A percentile compares a stretch with the other conserved stretches of the same genome.
phyloP scores from a whole-genome alignment of 2,329 filamentous ascomycete genomes.

The Claviceps digitariae region DNA sequence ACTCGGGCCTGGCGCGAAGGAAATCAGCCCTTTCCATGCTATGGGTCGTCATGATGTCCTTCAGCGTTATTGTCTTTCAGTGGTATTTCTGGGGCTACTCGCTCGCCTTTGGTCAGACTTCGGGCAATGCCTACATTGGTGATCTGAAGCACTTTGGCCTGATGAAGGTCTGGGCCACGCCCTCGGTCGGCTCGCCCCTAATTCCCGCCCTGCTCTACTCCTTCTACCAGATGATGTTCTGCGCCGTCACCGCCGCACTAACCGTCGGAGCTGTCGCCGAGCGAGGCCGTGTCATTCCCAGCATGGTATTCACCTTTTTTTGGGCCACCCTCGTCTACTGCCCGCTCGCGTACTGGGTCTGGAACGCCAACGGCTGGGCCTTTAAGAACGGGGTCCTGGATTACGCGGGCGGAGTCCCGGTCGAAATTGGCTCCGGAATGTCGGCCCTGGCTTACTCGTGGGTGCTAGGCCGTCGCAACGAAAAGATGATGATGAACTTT shows the following conservation, averaged over 20 bases:
- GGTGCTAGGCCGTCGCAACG: slow-evolving; percentile 89
- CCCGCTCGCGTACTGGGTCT: slow-evolving; percentile 90
- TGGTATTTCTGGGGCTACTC: slow-evolving; percentile 99
- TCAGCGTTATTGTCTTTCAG: slow-evolving; percentile 85
- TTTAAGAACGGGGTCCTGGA: slow-evolving; percentile 86
- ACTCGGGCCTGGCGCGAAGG: slow-evolving; percentile 91
- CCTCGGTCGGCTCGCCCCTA: slow-evolving; percentile 79
- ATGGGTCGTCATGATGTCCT: slow-evolving; percentile 92
- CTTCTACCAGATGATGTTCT: slow-evolving; percentile 99
- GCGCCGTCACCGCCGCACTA: slow-evolving; percentile 81
- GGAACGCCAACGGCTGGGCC: slow-evolving; percentile 90
- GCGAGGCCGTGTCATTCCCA: slow-evolving; percentile 80
- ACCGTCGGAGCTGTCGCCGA: slow-evolving; percentile 87
- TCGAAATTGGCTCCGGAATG: slow-evolving; percentile 91
- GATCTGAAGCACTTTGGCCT: slow-evolving; percentile 82
- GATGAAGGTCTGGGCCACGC: slow-evolving; percentile 65
- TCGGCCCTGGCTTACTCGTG: slow-evolving; percentile 90
- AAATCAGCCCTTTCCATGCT: slow-evolving; percentile 96
- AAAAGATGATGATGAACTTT: slow-evolving; percentile 99
- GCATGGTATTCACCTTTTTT: slow-evolving; percentile 90
- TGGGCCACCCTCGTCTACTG: slow-evolving; percentile 98
- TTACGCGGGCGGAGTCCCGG: slow-evolving; percentile 90
- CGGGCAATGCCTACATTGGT: slow-evolving; percentile 82
- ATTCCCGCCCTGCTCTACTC: slow-evolving; percentile 84
- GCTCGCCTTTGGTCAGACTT: slow-evolving; percentile 71